Conservation (phyloP, 1,284 basidiomycete species). For the Boletus smithii region DNA sequence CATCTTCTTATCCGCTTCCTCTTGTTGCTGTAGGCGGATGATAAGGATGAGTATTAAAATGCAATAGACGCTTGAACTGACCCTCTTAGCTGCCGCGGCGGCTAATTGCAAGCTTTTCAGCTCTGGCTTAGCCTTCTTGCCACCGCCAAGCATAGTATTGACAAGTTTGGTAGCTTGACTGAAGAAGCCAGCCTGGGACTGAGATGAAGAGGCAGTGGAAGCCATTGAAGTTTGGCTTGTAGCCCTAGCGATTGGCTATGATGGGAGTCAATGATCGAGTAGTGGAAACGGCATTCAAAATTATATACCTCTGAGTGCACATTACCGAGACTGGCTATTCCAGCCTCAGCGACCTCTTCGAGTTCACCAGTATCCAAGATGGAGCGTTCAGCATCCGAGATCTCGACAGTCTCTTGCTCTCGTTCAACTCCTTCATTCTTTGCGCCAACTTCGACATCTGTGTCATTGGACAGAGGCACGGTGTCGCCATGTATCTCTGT, state of each 20-base stretch:
- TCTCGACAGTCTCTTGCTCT: conserved; percentile 37
- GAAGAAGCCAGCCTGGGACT: conserved; percentile 58
- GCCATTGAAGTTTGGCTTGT: conserved; percentile 53
- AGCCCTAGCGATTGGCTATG: conserved; percentile 29
- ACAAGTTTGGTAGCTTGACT: conserved; percentile 65
- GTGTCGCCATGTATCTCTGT: conserved; percentile 12
- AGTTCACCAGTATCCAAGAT: conserved; percentile 38
- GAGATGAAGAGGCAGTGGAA: conserved; percentile 50
- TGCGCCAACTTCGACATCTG: conserved; percentile 3
- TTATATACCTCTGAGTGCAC: conserved; percentile 36
- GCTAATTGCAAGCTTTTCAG: conserved; percentile 84
- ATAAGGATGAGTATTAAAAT: conserved; percentile 8
- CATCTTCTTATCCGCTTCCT: conserved; percentile 77
- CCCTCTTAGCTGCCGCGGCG: conserved; percentile 79
- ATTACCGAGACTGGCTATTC: conserved; percentile 39
- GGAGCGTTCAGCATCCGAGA: conserved; percentile 31
- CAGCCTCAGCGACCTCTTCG: conserved; percentile 38
- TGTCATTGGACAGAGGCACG: conserved; percentile 15
- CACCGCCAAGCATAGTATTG: conserved; percentile 58
- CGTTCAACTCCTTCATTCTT: conserved; percentile 25
- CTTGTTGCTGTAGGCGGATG: conserved; percentile 65
- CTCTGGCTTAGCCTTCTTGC: conserved; percentile 64
- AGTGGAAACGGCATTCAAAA: neutral
- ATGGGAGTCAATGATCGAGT: conserved; percentile 2
- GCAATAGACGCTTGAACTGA: conserved; percentile 31